phyloP scores from a whole-genome alignment of 306 rosid species.

The Sicyos baderoa region DNA sequence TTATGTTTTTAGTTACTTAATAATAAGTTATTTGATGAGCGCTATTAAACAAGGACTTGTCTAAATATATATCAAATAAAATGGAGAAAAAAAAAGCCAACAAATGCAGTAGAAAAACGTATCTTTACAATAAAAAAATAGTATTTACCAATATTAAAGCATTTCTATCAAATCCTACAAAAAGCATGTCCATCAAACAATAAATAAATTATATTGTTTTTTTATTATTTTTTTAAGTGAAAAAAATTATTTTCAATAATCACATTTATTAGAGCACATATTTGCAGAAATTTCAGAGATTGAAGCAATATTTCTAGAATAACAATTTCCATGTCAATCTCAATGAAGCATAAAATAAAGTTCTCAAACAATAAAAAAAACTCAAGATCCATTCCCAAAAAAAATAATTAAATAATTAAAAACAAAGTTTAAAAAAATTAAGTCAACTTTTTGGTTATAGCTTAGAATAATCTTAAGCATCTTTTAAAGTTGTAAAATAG shows the following conservation, averaged over 20 bases:
- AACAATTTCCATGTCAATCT: neutral
- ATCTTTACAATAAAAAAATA: neutral
- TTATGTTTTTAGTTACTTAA: neutral
- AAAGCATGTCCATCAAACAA: neutral
- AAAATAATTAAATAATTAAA: neutral
- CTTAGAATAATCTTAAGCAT: constrained; percentile 14
- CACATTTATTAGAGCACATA: no score
- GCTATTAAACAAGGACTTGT: neutral
- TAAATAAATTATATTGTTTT: no score
- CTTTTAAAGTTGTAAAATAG: constrained; percentile 11
- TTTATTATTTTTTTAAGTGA: no score
- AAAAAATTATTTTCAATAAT: no score
- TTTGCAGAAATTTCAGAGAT: no score
- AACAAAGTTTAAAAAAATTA: neutral
- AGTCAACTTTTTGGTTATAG: constrained; percentile 3
- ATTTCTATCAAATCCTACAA: no score
- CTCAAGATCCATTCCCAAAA: neutral
- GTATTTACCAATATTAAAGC: neutral
- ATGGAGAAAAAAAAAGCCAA: no score
- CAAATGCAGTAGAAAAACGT: no score
- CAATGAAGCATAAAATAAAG: neutral
- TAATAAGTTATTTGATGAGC: neutral
- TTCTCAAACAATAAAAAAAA: neutral
- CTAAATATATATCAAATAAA: neutral
- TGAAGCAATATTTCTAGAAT: no score